A percentile compares a stretch with the other conserved stretches of the same genome.
These are phyloP conservation scores for Breynia disticha DNA, from an alignment of 441 rosid species.

Conservation along the genomic window DNA sequence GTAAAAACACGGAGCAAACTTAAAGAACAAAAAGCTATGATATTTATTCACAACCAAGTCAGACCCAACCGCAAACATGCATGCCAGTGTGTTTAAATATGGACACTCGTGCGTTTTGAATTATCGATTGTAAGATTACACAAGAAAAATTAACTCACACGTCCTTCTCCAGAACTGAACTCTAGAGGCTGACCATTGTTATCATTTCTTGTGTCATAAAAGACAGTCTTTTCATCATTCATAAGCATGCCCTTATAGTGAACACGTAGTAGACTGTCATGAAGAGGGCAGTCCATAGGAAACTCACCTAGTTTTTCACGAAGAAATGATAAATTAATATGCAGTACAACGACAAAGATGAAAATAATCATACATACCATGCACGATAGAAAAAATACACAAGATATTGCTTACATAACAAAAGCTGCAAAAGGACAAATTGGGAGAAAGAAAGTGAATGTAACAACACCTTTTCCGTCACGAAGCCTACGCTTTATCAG, in stretches of 20 bases:
- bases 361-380: neutral
- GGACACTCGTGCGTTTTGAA: neutral
- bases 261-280: conserved; percentile 74
- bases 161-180: conserved; percentile 97
- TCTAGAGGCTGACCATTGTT: conserved; percentile 79
- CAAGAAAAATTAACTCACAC: conserved; percentile 31
- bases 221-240: conserved; percentile 58
- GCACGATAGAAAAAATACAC: too few relatives aligned
- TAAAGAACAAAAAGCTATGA: too few relatives aligned
- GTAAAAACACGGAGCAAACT: neutral
- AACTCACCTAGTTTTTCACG: conserved; percentile 49
- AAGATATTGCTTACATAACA: too few relatives aligned
- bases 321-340: conserved; percentile 1
- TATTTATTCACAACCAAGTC: too few relatives aligned
- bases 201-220: conserved; percentile 69
- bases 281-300: conserved; percentile 99
- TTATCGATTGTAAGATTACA: neutral
- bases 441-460: conserved; percentile 11
- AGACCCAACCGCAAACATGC: neutral
- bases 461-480: conserved; percentile 76
- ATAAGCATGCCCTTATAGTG: conserved; percentile 92
- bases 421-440: neutral
- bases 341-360: neutral
- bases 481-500: conserved; percentile 80
- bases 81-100: neutral